Conservation (phyloP, 108 stramenopile species). For the Cyclotella cryptica region DNA sequence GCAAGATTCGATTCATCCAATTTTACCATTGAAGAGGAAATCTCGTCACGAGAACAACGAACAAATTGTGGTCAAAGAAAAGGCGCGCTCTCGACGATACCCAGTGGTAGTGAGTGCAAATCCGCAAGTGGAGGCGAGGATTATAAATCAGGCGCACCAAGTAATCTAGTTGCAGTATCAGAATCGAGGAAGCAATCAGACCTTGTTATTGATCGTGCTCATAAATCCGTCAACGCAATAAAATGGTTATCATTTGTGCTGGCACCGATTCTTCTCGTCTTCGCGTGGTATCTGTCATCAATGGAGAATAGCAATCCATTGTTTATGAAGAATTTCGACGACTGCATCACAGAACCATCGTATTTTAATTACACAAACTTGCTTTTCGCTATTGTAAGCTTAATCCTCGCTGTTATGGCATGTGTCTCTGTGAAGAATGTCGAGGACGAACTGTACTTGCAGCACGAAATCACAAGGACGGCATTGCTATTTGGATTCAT, state of each 20-base stretch:
- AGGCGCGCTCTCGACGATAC: neutral
- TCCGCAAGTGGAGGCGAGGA: slow-evolving; percentile 3
- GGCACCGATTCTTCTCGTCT: slow-evolving; percentile 15
- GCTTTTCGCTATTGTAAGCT: slow-evolving; percentile 17
- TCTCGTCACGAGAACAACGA: slow-evolving; percentile 25
- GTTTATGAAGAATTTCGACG: slow-evolving; percentile 21
- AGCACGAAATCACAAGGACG: slow-evolving; percentile 43
- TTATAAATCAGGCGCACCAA: neutral
- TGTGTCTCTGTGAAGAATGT: slow-evolving; percentile 21
- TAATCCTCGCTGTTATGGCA: slow-evolving; percentile 18
- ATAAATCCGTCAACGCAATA: slow-evolving; percentile 9
- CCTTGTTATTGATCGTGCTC: slow-evolving; percentile 14
- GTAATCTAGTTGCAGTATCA: slow-evolving; percentile 18
- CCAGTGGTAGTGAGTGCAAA: slow-evolving; percentile 9
- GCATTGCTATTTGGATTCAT: slow-evolving; percentile 34
- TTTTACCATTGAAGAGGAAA: slow-evolving; percentile 25
- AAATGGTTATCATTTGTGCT: slow-evolving; percentile 13
- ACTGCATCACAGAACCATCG: slow-evolving; percentile 21
- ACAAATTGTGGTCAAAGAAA: neutral
- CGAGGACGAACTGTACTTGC: slow-evolving; percentile 51
- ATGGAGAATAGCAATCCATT: slow-evolving; percentile 12
- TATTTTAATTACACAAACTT: slow-evolving; percentile 21
- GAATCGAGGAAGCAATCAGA: slow-evolving; percentile 36
- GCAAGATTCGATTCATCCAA: slow-evolving; percentile 20
- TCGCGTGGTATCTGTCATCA: slow-evolving; percentile 10